Evolutionary conservation across 345 rosid species (phyloP).

Genomic region (Laguncularia racemosa): DNA sequence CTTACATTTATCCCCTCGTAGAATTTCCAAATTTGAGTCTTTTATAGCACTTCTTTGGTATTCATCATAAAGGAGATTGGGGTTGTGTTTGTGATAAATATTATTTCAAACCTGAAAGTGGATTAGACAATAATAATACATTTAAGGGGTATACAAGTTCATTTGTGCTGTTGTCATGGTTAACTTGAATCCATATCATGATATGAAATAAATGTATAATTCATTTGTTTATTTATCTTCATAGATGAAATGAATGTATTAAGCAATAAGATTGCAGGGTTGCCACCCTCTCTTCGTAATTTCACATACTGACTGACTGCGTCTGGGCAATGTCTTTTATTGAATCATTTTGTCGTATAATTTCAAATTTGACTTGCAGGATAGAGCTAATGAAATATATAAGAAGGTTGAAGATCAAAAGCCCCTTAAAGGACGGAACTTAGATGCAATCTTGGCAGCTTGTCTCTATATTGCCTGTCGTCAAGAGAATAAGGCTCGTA

Average conservation of each 20-base stretch:
- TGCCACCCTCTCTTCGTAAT: not conserved
- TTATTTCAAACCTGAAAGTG: no score
- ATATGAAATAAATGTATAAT: no score
- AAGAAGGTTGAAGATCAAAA: conserved; percentile 55
- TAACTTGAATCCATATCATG: not conserved
- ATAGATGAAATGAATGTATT: not conserved
- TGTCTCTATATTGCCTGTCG: conserved; percentile 50
- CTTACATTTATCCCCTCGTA: no score
- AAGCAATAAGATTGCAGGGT: not conserved
- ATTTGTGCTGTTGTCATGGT: not conserved
- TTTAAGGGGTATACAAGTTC: no score
- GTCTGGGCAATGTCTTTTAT: not conserved
- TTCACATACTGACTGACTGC: no score
- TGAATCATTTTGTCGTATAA: not conserved
- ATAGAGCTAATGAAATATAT: conserved; percentile 50
- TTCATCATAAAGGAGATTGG: no score
- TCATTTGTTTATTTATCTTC: no score
- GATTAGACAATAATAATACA: no score
- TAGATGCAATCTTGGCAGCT: conserved; percentile 40
- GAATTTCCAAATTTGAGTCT: no score
- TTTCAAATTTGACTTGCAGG: conserved; percentile 17
- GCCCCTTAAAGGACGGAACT: conserved; percentile 38
- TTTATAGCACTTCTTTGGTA: no score
- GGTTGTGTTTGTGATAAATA: no score
- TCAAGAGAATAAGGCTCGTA: conserved; percentile 40